Percentiles rank a stretch among this genome's conserved stretches.
These are phyloP conservation scores for Xylariaceae sp. DNA, from an alignment of 2,329 filamentous ascomycete species.

Conservation along the genomic window DNA sequence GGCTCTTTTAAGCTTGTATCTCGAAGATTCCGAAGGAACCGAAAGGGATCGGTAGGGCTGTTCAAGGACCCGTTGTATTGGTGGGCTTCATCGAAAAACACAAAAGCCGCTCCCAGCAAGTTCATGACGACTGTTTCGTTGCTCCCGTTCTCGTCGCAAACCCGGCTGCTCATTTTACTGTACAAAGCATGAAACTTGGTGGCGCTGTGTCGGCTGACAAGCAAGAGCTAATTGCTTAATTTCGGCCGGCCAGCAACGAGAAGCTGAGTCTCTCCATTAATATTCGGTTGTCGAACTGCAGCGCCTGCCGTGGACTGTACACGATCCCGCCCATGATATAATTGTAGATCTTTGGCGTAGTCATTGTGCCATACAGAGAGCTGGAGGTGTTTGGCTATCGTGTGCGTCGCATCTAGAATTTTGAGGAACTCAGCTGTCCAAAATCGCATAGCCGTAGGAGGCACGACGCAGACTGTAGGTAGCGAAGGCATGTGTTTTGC, in stretches of 20 bases:
- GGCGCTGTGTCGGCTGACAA: conserved; percentile 2
- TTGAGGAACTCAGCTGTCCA: background rate
- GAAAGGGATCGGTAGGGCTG: conserved; percentile 4
- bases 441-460: no score
- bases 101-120: background rate
- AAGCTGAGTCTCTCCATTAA: background rate
- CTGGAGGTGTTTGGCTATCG: background rate
- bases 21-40: conserved; percentile 3
- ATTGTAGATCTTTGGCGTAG: background rate
- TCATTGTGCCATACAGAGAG: conserved; percentile 2
- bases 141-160: background rate
- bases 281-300: background rate
- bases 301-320: background rate
- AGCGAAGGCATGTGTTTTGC: background rate
- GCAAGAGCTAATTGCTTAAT: conserved; percentile 2
- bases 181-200: conserved; percentile 1
- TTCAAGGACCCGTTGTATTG: conserved; percentile 4
- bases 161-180: background rate
- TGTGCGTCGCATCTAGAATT: background rate
- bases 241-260: background rate
- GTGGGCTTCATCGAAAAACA: conserved; percentile 5
- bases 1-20: conserved; percentile 3
- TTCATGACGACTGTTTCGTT: background rate
- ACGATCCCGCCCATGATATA: background rate
- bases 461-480: no score